Evolutionary conservation across 1,284 basidiomycete genomes (phyloP).

Genomic region (Melampsora americana): DNA sequence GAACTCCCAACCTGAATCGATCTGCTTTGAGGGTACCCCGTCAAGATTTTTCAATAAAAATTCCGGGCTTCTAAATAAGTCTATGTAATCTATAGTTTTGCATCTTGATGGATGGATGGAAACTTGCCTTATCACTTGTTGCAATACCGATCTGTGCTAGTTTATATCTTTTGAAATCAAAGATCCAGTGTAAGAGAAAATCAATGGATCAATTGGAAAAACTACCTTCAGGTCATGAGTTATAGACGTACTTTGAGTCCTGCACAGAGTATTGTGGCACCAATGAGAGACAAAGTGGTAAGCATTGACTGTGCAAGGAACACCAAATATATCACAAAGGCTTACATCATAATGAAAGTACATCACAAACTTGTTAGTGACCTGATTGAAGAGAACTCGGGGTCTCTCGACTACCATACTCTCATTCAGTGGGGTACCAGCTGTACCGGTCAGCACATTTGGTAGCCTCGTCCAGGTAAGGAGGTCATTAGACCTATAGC

Average conservation of each 20-base stretch:
- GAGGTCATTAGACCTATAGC: constrained; percentile 60
- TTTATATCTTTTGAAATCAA: constrained; percentile 59
- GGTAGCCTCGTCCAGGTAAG: constrained; percentile 63
- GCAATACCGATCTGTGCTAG: constrained; percentile 65
- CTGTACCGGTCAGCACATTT: constrained; percentile 61
- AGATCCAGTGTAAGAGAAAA: constrained; percentile 5
- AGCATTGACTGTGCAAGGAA: too few species aligned
- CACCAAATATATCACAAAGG: constrained; percentile 53
- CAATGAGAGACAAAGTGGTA: too few species aligned
- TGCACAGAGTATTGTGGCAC: too few species aligned
- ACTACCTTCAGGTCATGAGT: too few species aligned
- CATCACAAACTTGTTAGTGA: constrained; percentile 58
- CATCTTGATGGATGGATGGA: constrained; percentile 53
- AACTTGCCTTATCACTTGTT: constrained; percentile 62
- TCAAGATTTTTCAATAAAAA: neutral
- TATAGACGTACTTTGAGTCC: too few species aligned
- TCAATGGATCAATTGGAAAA: neutral
- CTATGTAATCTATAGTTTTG: too few species aligned
- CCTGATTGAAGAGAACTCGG: constrained; percentile 58
- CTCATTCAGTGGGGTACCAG: constrained; percentile 62
- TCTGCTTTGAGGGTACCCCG: neutral
- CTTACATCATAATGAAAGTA: constrained; percentile 68
- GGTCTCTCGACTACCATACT: constrained; percentile 65
- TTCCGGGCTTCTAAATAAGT: neutral
- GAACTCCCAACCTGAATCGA: constrained; percentile 59